Base-by-base conservation (phyloP, 768 basidiomycete species). In the Lentinula lateritia region DNA sequence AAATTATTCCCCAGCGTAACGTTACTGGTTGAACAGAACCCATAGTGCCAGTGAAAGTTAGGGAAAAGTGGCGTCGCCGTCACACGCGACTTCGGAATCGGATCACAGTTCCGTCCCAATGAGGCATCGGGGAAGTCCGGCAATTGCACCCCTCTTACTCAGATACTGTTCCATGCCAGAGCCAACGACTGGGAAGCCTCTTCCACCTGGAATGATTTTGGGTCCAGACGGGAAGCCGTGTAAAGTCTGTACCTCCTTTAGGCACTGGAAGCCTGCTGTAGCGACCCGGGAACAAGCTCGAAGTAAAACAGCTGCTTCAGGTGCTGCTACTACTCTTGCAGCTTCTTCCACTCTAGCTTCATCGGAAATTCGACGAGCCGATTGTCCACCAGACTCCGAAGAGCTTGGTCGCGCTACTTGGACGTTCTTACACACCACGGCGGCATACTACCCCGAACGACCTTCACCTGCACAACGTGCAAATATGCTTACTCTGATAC, bases 171-270 rank as follows among this genome's bases (percentile, higher is more conserved):
- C 15, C n/a, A 58, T 58, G 56, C 18, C 20, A 5, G 56, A 43
- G 39, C 56, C 39, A 32, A 58, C 42, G 41, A 43, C 39, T 16
- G 41, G 3, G 42, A 50, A 50, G 7, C 62, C 73, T n/a, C 69
- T 89, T 34, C 89, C 91, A 0, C 89, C 92, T 6, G 93, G 93
- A 2, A 87, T 93, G 80, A 83, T 95, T 60, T 75, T 98, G 65
- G 95, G 92, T 1, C 90, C 93, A 12, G 93, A 98, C 65, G 95
- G 96, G 18, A 97, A 95, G 72, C 93, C 92, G 0, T 98, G 96
- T 81, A 96, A 93, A 76, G 86, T 92, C 34, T 95, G 94, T 68
- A 90, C 86, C 23, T 87, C 89, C 35, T 92, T 91, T 73, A 84
- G 88, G 28, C 75, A 84, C 67, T 92, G 87, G 86, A 81, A 79